Evolutionary conservation across 2,329 filamentous ascomycete genomes (phyloP), one percentile per base, ranked within the genome.

Genomic region (Dactylellina sp.): DNA sequence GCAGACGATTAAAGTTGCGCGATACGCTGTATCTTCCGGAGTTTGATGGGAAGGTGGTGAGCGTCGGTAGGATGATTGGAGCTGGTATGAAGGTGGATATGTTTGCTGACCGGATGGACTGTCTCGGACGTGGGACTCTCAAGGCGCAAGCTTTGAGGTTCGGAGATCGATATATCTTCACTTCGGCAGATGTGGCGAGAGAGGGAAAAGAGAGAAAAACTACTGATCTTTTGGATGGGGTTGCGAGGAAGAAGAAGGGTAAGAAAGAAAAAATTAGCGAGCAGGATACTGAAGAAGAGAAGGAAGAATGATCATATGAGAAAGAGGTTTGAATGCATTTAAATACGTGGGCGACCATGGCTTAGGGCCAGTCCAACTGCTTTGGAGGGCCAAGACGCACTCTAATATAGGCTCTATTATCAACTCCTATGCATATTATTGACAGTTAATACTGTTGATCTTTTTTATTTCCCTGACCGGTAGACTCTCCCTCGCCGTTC

Each of bases 11-110:
- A 3, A 60, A 32, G 12, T n/a, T 71, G 11, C 18, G 14, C 11
- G 18, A 60, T 3, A 28, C 37, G 18, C 53, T 72, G 0, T 64
- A 72, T n/a, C n/a, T 65, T 11, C 52, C 66, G 2, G 14, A 42
- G 16, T 72, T 72, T 25, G 52, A 72, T 1, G 60, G 66, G 14
- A 72, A 60, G 16, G 66, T 60, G 0, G 55, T 72, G 11, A 32
- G 59, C 2, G 37, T 72, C 3, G 25, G 37, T 4, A 37, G 35
- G 18, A 12, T 72, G 22, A 35, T 52, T 0, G 46, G 28, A 6
- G 42, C 44, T 7, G 52, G 52, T 1, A 44, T 40, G 22, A 37
- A 64, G 32, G 47, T 71, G 6, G 42, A 28, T n/a, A 46, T 72
- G 11, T 7, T 7, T 0, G 60, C 22, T 2, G 59, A 64, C 18